phyloP scores from a whole-genome alignment of 139 green algal genomes.

The Ostreobium quekettii region DNA sequence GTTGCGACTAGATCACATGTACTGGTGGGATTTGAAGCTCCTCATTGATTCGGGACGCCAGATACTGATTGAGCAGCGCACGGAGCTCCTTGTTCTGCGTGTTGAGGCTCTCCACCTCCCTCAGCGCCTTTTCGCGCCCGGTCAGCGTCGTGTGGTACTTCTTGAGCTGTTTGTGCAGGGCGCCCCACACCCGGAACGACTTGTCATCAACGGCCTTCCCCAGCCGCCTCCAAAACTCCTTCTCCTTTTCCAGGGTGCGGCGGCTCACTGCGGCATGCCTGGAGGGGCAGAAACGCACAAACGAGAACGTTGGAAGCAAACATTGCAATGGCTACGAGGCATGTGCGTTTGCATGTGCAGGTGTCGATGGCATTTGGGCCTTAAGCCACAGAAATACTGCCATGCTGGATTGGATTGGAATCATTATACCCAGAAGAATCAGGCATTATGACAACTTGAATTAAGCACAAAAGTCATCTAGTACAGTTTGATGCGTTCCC shows the following conservation, averaged over 20 bases:
- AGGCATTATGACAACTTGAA: too few species aligned
- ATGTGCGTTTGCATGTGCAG: too few species aligned
- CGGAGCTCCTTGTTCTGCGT: conserved; percentile 67
- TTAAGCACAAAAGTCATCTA: too few species aligned
- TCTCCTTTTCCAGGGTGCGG: conserved; percentile 28
- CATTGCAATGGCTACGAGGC: too few species aligned
- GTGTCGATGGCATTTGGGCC: too few species aligned
- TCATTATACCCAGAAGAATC: too few species aligned
- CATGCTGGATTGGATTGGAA: too few species aligned
- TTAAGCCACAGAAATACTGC: too few species aligned
- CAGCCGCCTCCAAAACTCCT: conserved; percentile 41
- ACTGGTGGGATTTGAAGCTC: conserved; percentile 61
- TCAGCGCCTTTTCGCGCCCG: conserved; percentile 28
- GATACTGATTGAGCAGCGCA: conserved; percentile 66
- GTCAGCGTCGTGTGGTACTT: conserved; percentile 55
- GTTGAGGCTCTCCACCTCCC: conserved; percentile 46
- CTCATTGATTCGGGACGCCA: conserved; percentile 55
- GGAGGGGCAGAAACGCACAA: too few species aligned
- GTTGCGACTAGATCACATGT: conserved; percentile 37
- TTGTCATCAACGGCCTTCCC: conserved; percentile 29
- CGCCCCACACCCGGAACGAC: conserved; percentile 48
- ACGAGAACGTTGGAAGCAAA: too few species aligned
- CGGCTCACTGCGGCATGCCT: conserved; percentile 23
- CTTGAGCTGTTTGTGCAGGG: conserved; percentile 56
- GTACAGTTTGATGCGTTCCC: too few species aligned